phyloP scores from a whole-genome alignment of 257 asterid genomes.

The Rauvolfia tetraphylla region DNA sequence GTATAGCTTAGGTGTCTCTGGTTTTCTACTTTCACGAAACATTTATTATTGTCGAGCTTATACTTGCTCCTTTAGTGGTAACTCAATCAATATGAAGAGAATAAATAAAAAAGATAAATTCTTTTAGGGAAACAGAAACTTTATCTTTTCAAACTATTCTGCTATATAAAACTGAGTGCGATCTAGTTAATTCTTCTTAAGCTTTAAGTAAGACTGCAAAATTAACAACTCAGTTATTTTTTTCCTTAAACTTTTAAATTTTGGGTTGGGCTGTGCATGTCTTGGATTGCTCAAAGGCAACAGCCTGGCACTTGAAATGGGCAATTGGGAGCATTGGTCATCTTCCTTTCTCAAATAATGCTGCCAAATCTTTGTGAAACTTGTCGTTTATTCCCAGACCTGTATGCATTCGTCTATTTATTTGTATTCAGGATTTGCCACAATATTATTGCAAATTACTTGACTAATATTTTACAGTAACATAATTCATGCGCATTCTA shows the following conservation, averaged over 20 bases:
- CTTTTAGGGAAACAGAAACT: neutral
- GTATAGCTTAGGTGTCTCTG: neutral
- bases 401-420: neutral
- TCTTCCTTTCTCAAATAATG: neutral
- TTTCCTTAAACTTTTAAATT: neutral
- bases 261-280: neutral
- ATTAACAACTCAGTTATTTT: neutral
- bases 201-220: neutral
- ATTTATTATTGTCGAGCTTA: neutral
- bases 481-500: conserved; percentile 14
- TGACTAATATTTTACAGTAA: neutral
- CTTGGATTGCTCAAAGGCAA: neutral
- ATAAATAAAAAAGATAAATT: neutral
- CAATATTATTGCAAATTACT: neutral
- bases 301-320: neutral
- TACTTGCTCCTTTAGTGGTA: neutral
- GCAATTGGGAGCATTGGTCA: neutral
- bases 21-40: neutral
- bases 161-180: neutral
- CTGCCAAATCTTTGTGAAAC: neutral
- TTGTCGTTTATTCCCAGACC: neutral
- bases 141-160: neutral
- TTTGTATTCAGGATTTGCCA: neutral
- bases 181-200: neutral
- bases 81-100: neutral